Evolutionary conservation across 768 basidiomycete species (phyloP).

Genomic region (Mycena albidolilacea): DNA sequence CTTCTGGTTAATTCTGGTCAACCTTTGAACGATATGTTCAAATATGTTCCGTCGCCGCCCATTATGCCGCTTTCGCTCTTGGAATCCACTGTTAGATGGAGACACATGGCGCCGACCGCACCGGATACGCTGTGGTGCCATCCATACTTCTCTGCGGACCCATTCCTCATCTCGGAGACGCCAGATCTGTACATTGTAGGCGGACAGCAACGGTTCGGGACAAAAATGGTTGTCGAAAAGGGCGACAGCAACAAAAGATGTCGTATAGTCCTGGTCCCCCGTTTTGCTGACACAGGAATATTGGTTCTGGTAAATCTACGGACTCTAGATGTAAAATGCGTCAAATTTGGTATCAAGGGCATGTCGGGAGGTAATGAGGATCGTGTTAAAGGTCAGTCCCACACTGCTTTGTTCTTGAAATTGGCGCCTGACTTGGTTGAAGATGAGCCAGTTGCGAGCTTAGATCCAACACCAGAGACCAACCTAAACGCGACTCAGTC

Average conservation of each 20-base stretch:
- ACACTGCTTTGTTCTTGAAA: not conserved
- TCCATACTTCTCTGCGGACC: slow-evolving; percentile 89
- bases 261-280: slow-evolving; percentile 86
- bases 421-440: not conserved
- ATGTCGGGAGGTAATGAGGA: slow-evolving; percentile 50
- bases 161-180: slow-evolving; percentile 88
- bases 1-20: slow-evolving; percentile 93
- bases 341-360: slow-evolving; percentile 69
- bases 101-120: slow-evolving; percentile 98
- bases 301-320: slow-evolving; percentile 86
- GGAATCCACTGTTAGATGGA: slow-evolving; percentile 88
- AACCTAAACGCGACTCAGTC: not conserved
- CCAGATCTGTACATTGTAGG: slow-evolving; percentile 96
- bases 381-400: slow-evolving; percentile 9
- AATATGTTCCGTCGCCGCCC: slow-evolving; percentile 84
- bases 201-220: slow-evolving; percentile 88
- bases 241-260: slow-evolving; percentile 60
- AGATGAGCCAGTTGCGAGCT: slow-evolving; percentile 1
- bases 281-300: slow-evolving; percentile 83
- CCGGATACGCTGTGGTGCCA: slow-evolving; percentile 99
- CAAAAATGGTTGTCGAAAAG: slow-evolving; percentile 70
- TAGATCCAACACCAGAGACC: slow-evolving; percentile 2
- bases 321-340: slow-evolving; percentile 77
- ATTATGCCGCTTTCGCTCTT: slow-evolving; percentile 83
- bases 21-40: slow-evolving; percentile 94